phyloP scores from a whole-genome alignment of 2,329 filamentous ascomycete genomes.

The Corniculantispora saksenae region DNA sequence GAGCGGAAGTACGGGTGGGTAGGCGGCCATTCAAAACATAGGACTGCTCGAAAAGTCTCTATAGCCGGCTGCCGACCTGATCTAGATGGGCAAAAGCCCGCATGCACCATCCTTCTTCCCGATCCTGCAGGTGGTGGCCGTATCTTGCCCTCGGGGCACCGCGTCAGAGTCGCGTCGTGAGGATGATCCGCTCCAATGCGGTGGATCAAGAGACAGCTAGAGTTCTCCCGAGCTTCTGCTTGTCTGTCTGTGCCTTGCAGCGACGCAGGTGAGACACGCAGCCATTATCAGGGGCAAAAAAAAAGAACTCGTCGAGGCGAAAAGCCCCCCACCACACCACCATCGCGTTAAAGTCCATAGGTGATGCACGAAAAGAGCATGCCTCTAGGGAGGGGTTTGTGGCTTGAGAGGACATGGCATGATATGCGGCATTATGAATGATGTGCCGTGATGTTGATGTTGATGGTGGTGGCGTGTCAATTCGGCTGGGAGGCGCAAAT shows the following conservation, averaged over 20 bases:
- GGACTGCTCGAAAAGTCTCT: neutral
- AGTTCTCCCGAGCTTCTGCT: neutral
- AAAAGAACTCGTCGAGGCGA: too few relatives aligned
- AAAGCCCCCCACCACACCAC: neutral
- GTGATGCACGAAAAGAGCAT: neutral
- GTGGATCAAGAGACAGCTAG: neutral
- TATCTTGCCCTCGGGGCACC: neutral
- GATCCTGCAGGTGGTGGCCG: neutral
- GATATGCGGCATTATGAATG: neutral
- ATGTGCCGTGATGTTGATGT: neutral
- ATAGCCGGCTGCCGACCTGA: neutral
- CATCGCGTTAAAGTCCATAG: neutral
- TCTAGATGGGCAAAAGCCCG: neutral
- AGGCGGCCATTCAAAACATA: neutral
- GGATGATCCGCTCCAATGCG: neutral
- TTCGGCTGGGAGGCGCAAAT: neutral
- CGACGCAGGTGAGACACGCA: neutral
- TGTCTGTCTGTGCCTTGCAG: slow-evolving; percentile 6
- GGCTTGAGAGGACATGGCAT: neutral
- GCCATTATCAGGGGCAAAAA: neutral
- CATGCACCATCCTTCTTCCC: neutral
- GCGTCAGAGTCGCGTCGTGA: slow-evolving; percentile 3
- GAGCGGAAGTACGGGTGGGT: neutral
- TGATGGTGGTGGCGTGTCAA: slow-evolving; percentile 3
- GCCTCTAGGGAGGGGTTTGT: neutral